A percentile compares a stretch with the other conserved stretches of the same genome.
Evolutionary conservation across 768 basidiomycete species (phyloP).

Genomic region (Peribolospora baueri): DNA sequence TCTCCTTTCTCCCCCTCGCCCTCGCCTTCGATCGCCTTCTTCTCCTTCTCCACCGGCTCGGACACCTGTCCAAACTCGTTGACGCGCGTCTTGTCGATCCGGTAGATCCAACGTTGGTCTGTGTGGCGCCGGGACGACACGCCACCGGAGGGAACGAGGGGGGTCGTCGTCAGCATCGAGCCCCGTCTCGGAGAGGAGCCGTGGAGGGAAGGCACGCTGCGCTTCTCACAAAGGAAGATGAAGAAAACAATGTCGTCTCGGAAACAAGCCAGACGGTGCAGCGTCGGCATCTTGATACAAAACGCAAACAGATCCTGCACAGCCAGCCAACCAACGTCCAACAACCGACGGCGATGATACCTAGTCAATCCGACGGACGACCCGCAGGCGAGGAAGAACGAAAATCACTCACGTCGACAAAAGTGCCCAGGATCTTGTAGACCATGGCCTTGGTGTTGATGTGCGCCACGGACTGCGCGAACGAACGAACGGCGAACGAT

Average conservation of each 20-base stretch:
- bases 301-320: conserved; percentile 29
- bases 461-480: conserved; percentile 59
- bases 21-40: conserved; percentile 2
- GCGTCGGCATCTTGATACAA: conserved; percentile 86
- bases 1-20: conserved; percentile 1
- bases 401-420: conserved; percentile 4
- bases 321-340: conserved; percentile 1
- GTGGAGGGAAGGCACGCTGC: conserved; percentile 4
- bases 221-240: not conserved
- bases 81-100: conserved; percentile 73
- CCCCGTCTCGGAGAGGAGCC: not conserved
- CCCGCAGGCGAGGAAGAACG: conserved; percentile 6
- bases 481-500: not conserved
- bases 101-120: conserved; percentile 94
- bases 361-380: not conserved
- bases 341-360: not conserved
- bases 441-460: conserved; percentile 99
- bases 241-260: conserved; percentile 24
- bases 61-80: conserved; percentile 85
- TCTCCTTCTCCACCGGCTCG: not conserved
- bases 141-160: conserved; percentile 21
- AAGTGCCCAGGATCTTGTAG: conserved; percentile 62
- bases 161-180: not conserved
- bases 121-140: conserved; percentile 75
- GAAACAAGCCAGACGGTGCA: conserved; percentile 50